Evolutionary conservation across 805 yeast species (phyloP), one percentile per base, ranked within the genome.

Genomic region (Cephaloascus fragrans): DNA sequence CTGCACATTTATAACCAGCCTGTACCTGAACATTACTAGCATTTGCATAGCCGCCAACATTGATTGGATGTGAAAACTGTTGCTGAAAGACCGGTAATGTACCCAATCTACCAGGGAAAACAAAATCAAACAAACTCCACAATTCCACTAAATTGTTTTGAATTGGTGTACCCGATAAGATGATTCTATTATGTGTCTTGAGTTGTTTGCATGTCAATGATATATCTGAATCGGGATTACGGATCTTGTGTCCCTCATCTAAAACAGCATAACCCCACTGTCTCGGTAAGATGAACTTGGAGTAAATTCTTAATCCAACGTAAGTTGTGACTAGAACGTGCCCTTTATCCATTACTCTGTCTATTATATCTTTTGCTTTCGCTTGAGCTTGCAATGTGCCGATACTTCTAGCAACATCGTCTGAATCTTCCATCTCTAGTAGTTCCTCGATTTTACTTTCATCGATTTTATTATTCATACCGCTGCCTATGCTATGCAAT

Each of bases 41-140:
- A 62, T 90, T 93, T 1, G 98, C 96, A 60, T 93, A 93, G 0
- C 98, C 98, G n/a, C 98, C 98, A 55, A 85, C 71, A 52, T 88
- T 90, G 35, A 93, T 93, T 0, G 98, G 98, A 4, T 80, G 68
- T 2, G 95, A 83, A 56, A 93, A 93, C 55, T 93, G 96, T 39
- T 75, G 83, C 57, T 89, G 95, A 50, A 93, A 93, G 0, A 93
- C 90, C 0, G 98, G 98, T 18, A 93, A 63, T 0, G 98, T 93
- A 0, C 98, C 98, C 18, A 93, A 61, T 44, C 95, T 67, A 0
- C 98, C 98, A 0, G 98, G 98, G 51, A 83, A 89, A 2, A 89
- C 83, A 61, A 93, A 93, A 52, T 93, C 98, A 62, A 93, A 90
- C 36, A 93, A 61, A 39, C 95, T 83, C 98, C 98, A 93, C 17